phyloP scores from a whole-genome alignment of 345 rosid species.

The Angophora floribunda region DNA sequence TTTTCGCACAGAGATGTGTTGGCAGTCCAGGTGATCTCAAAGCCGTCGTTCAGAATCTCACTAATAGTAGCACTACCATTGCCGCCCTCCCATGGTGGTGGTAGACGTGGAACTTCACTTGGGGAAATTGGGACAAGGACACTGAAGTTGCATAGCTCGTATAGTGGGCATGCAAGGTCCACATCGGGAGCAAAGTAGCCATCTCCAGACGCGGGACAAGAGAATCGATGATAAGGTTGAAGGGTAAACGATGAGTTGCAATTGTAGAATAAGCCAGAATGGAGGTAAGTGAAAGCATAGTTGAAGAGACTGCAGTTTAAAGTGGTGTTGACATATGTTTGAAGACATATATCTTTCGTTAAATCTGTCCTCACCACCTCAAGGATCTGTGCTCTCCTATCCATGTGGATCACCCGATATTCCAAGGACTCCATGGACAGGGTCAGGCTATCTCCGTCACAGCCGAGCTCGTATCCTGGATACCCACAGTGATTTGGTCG shows the following conservation, averaged over 20 bases:
- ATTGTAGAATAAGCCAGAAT: neutral
- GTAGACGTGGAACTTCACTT: neutral
- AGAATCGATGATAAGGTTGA: neutral
- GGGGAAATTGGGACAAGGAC: neutral
- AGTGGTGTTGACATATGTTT: fast-evolving
- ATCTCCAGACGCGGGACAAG: neutral
- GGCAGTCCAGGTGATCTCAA: neutral
- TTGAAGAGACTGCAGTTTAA: neutral
- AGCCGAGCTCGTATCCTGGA: neutral
- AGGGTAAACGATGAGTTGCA: neutral
- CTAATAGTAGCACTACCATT: neutral
- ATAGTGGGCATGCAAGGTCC: neutral
- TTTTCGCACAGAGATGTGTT: neutral
- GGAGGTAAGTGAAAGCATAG: neutral
- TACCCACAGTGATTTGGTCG: neutral
- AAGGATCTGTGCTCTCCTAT: neutral
- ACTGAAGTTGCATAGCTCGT: neutral
- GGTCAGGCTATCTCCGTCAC: fast-evolving
- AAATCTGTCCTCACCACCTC: neutral
- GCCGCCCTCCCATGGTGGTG: neutral
- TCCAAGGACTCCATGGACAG: neutral
- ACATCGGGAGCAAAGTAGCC: neutral
- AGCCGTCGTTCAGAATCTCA: neutral
- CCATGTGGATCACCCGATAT: neutral
- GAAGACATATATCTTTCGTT: neutral